Evolutionary conservation across 495 filamentous ascomycete genomes (phyloP), one percentile per base, ranked within the genome.

Genomic region (Aspergillus diversus): DNA sequence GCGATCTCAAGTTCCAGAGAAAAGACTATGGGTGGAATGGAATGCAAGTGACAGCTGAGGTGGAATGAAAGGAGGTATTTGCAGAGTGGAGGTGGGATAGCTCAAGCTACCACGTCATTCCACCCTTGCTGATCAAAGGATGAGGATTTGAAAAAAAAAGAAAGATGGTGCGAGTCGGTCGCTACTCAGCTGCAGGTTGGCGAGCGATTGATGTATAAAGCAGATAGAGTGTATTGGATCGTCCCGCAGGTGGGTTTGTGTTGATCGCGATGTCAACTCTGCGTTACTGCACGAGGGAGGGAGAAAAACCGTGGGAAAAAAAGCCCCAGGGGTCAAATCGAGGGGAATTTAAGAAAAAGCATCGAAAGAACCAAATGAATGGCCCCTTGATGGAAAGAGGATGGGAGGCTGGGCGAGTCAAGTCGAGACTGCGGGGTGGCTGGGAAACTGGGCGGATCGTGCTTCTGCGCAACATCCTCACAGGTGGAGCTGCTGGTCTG

Each of bases 361-460:
- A 60, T 46, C 31, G 31, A 59, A 33, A 50, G n/a, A 11, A 52
- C 48, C 63, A 47, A 21, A 51, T 9, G 48, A 53, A 52, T 17
- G 39, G n/a, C 55, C 43, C 32, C 46, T 48, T 46, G 55, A 34
- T 47, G 57, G 13, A 62, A 46, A 56, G 58, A 50, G 52, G 46
- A 61, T 55, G 53, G 33, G 21, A 60, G 47, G 42, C 21, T 63
- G 57, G 66, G 69, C 69, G 69, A 66, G 69, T 62, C 66, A 63
- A 71, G 33, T 66, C n/a, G 61, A 43, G 12, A 43, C 33, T 57
- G 68, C 63, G 69, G 69, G 69, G 69, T 69, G 69, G 69, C 69
- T 71, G 69, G 69, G 69, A 64, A 61, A 59, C 62, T 13, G 35
- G 33, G 21, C 35, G 33, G 37, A 53, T 53, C 48, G 58, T 33